phyloP scores from a whole-genome alignment of 169 alveolate genomes.

The Cryptosporidium sp. region DNA sequence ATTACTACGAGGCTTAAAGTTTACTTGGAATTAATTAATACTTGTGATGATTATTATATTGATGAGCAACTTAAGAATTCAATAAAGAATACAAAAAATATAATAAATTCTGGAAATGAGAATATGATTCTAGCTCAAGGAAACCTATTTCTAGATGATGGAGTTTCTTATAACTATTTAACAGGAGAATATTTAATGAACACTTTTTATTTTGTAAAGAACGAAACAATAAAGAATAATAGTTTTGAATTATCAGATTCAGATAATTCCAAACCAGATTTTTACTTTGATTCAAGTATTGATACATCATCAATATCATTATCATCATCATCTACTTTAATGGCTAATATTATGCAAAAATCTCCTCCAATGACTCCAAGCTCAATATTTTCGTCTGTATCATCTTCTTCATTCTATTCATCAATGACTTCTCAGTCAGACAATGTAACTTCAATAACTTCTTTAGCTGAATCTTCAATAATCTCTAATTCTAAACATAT shows the following conservation, averaged over 20 bases:
- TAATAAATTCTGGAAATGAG: neutral
- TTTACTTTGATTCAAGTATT: neutral
- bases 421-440: slow-evolving; percentile 32
- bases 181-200: slow-evolving; percentile 50
- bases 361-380: slow-evolving; percentile 58
- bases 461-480: slow-evolving; percentile 1
- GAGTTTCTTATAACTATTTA: slow-evolving; percentile 59
- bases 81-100: neutral
- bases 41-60: neutral
- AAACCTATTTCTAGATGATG: slow-evolving; percentile 56
- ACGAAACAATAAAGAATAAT: neutral
- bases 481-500: neutral
- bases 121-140: slow-evolving; percentile 42
- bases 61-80: neutral
- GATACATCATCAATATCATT: slow-evolving; percentile 5
- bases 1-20: slow-evolving; percentile 13
- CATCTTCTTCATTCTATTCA: slow-evolving; percentile 58
- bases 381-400: slow-evolving; percentile 39
- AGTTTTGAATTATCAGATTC: neutral
- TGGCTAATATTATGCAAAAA: neutral
- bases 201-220: slow-evolving; percentile 13
- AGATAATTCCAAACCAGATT: slow-evolving; percentile 19
- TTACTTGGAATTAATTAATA: slow-evolving; percentile 20
- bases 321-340: slow-evolving; percentile 5
- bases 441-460: neutral